These are phyloP conservation scores for Passiflora organensis DNA, from an alignment of 345 rosid genomes.

Conservation along the genomic window DNA sequence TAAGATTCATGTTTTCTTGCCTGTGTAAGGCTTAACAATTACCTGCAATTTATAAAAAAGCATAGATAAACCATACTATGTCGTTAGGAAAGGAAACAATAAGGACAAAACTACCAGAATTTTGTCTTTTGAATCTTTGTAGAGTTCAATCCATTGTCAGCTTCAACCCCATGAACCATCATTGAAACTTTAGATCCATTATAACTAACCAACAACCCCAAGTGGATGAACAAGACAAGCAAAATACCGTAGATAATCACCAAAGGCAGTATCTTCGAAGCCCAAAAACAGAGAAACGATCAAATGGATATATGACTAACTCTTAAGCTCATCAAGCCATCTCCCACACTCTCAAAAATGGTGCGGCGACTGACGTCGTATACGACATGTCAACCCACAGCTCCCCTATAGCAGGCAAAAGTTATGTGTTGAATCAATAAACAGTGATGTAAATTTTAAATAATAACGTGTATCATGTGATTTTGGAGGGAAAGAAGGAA, in stretches of 20 bases:
- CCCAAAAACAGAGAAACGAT: neutral
- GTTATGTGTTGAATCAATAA: too few relatives aligned
- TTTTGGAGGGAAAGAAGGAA: too few relatives aligned
- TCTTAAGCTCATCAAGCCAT: conserved; percentile 35
- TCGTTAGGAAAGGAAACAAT: neutral
- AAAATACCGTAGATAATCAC: neutral
- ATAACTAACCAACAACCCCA: conserved; percentile 2
- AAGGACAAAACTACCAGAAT: neutral
- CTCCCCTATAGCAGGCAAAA: conserved; percentile 31
- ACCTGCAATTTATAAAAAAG: neutral
- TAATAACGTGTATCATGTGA: too few relatives aligned
- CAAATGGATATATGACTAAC: conserved; percentile 5
- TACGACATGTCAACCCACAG: conserved; percentile 33
- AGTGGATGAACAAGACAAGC: neutral
- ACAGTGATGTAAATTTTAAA: too few relatives aligned
- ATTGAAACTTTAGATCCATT: conserved; percentile 18
- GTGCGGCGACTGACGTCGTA: conserved; percentile 34
- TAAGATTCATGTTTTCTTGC: too few relatives aligned
- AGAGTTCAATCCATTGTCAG: neutral
- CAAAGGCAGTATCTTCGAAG: neutral
- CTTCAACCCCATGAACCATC: neutral
- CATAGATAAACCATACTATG: neutral
- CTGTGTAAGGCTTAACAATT: neutral
- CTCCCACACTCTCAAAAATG: conserved; percentile 28
- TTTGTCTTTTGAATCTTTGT: neutral